Percentiles rank a stretch among this genome's conserved stretches.
Evolutionary conservation across 225 moss, liverwort and hornwort species (phyloP).

Genomic region (Polytrichum commune): DNA sequence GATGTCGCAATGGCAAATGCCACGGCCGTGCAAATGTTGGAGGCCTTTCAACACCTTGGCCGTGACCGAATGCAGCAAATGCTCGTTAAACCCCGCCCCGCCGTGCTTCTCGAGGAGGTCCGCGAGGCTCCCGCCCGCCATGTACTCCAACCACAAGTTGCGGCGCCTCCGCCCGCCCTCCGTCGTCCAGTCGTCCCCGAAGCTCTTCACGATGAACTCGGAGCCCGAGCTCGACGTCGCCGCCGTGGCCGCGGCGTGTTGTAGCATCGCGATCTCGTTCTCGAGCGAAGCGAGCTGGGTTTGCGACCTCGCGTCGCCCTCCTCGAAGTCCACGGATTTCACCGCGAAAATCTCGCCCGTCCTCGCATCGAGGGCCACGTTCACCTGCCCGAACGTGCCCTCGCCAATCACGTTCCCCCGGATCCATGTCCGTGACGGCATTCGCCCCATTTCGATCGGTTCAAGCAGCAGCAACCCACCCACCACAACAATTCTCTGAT

Average conservation of each 20-base stretch:
- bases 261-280: constrained; percentile 31
- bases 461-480: no score
- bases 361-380: constrained; percentile 21
- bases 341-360: constrained; percentile 35
- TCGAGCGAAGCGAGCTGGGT: constrained; percentile 19
- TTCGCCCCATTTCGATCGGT: background rate
- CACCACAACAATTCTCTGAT: background rate
- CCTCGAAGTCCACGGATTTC: constrained; percentile 23
- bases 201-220: constrained; percentile 18
- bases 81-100: constrained; percentile 15
- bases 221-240: constrained; percentile 1
- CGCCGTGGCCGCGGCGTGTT: constrained; percentile 5
- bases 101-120: constrained; percentile 23
- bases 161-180: constrained; percentile 18
- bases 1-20: constrained; percentile 36
- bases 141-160: constrained; percentile 40
- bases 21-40: constrained; percentile 27
- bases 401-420: background rate
- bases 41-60: constrained; percentile 24
- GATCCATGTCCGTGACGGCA: background rate
- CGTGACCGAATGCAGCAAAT: constrained; percentile 30
- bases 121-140: constrained; percentile 34
- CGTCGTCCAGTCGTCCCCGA: constrained; percentile 23
- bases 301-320: background rate
- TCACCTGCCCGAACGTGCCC: constrained; percentile 12